A percentile compares a stretch with the other conserved stretches of the same genome.
Evolutionary conservation across 2,329 filamentous ascomycete species (phyloP).

Genomic region (Penicillium sp.): DNA sequence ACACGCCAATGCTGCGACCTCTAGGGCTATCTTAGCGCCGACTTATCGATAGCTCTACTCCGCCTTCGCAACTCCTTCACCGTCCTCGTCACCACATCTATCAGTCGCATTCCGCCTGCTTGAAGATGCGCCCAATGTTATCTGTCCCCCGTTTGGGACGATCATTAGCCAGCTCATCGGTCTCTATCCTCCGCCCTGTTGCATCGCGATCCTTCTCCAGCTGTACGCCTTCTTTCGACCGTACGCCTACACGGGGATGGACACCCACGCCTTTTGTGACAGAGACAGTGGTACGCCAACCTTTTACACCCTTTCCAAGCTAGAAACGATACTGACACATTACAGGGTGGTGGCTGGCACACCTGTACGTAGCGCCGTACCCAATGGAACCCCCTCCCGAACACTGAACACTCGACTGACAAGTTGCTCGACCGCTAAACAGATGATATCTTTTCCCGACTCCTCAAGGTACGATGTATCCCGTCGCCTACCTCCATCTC

Average conservation of each 20-base stretch:
- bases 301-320: not conserved
- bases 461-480: slow-evolving; percentile 59
- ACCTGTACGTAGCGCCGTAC: slow-evolving; percentile 57
- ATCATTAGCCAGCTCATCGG: slow-evolving; percentile 6
- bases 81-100: not conserved
- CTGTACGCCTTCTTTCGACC: slow-evolving; percentile 25
- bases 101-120: not conserved
- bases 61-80: slow-evolving; percentile 3
- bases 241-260: slow-evolving; percentile 40
- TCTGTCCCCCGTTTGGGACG: slow-evolving; percentile 25
- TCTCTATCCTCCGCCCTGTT: slow-evolving; percentile 5
- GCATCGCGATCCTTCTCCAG: slow-evolving; percentile 29
- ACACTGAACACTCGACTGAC: slow-evolving; percentile 5
- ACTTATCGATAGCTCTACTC: slow-evolving; percentile 17
- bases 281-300: slow-evolving; percentile 51
- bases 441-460: slow-evolving; percentile 79
- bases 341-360: slow-evolving; percentile 68
- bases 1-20: too few species aligned
- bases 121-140: slow-evolving; percentile 24
- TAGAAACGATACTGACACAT: slow-evolving; percentile 2
- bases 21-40: slow-evolving; percentile 15
- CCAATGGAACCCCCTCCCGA: slow-evolving; percentile 18
- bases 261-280: slow-evolving; percentile 53
- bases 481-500: slow-evolving; percentile 9
- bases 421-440: slow-evolving; percentile 8